These are phyloP conservation scores for Mycena albidolilacea DNA, from an alignment of 768 basidiomycete genomes.

Conservation along the genomic window DNA sequence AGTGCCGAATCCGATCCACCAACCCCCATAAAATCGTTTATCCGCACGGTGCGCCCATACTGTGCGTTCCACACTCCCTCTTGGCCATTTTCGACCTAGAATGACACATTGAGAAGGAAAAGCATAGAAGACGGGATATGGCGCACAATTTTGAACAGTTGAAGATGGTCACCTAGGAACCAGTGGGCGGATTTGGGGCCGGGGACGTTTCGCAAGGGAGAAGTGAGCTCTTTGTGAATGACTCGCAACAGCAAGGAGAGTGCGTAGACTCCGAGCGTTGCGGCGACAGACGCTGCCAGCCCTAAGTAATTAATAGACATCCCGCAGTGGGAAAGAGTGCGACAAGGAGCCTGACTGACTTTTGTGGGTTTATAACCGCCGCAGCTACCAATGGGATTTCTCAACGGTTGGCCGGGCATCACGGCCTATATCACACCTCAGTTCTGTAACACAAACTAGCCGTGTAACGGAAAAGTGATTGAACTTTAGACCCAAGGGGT, in stretches of 20 bases:
- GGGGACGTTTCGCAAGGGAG: slow-evolving; percentile 50
- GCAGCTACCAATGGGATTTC: too few species aligned
- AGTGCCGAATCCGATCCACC: background rate
- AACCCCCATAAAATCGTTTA: slow-evolving; percentile 56
- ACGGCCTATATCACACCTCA: too few species aligned
- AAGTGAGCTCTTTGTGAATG: slow-evolving; percentile 32
- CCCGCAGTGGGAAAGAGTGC: too few species aligned
- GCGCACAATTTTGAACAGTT: slow-evolving; percentile 43
- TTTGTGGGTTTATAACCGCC: too few species aligned
- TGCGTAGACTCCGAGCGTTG: slow-evolving; percentile 13
- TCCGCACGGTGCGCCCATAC: slow-evolving; percentile 63
- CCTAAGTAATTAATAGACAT: too few species aligned
- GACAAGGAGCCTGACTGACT: too few species aligned
- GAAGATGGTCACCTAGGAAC: slow-evolving; percentile 50
- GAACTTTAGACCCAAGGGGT: too few species aligned
- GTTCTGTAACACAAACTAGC: too few species aligned
- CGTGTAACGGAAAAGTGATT: too few species aligned
- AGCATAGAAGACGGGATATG: background rate
- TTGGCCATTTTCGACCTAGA: slow-evolving; percentile 37
- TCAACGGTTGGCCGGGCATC: too few species aligned
- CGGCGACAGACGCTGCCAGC: background rate
- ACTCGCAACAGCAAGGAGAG: slow-evolving; percentile 29
- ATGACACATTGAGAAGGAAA: slow-evolving; percentile 17
- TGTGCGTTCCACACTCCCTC: slow-evolving; percentile 64
- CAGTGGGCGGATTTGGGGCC: slow-evolving; percentile 51